Base-by-base conservation (phyloP, 805 yeast species). In the Geotrichum ghanense region DNA sequence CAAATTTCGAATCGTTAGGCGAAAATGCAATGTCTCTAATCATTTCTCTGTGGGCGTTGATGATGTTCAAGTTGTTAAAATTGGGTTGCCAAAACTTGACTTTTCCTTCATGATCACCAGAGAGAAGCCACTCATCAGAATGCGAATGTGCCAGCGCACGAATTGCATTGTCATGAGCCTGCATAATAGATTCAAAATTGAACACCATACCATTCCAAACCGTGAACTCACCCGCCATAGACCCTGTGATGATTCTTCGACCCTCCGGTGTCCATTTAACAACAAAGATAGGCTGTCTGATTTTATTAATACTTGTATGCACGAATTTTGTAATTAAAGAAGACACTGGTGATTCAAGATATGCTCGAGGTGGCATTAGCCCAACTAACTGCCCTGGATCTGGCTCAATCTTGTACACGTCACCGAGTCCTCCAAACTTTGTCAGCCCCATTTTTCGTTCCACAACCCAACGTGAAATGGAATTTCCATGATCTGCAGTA, bases 201-300 rank as follows among this genome's bases (percentile, higher is more conserved):
- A 90, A 92, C 7, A 95, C 82, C 72, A 84, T 76, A 9, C 97
- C 97, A 62, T 89, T 88, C 97, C 97, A 92, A 42, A 92, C 69
- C 10, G 97, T 89, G 65, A 92, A 89, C 62, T 92, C 99, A 39
- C 99, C 99, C 48, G 86, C 78, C 66, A 84, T 87, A 23, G 90
- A 78, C 0, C 95, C 95, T 3, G 94, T 95, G 22, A 92, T 71
- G 44, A 92, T 69, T 54, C 98, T 70, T 54, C 97, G 72, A 0
- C 96, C 97, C 55, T 88, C 97, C 0, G 97, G 97, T 0, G 98
- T 92, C 95, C 97, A 90, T 61, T 76, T 78, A n/a, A 86, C 80
- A 1, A 89, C 81, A 56, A 86, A 84, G 45, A 89, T 86, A 2
- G 95, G 85, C 66, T 90, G 96, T 58, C 83, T 81, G 9, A 88